A percentile compares a stretch with the other conserved stretches of the same genome.
These are phyloP conservation scores for Saccharomyces hybrid DNA, from an alignment of 1,139 yeast species.

Conservation along the genomic window DNA sequence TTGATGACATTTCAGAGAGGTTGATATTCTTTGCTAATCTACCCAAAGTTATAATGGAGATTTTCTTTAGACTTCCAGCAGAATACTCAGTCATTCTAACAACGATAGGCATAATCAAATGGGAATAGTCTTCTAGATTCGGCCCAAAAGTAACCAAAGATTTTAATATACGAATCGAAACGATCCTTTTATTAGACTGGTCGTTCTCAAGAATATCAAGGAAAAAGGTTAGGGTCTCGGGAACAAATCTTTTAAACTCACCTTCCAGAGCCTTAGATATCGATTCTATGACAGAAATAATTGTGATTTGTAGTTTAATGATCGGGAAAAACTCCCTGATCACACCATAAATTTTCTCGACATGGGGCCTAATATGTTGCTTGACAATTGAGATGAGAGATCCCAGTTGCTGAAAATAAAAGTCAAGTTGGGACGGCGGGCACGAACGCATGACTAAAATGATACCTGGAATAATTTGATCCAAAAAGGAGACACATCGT, in stretches of 20 bases:
- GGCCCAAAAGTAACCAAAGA: slow-evolving; percentile 87
- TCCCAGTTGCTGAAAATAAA: slow-evolving; percentile 83
- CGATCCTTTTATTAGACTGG: slow-evolving; percentile 51
- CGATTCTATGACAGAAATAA: slow-evolving; percentile 73
- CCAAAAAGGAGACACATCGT: slow-evolving; percentile 79
- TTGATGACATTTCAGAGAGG: slow-evolving; percentile 80
- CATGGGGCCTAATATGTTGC: slow-evolving; percentile 80
- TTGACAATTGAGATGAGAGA: slow-evolving; percentile 75
- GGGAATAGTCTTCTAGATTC: slow-evolving; percentile 82
- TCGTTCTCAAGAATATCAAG: slow-evolving; percentile 76
- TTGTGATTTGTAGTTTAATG: slow-evolving; percentile 65
- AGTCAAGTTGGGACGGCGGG: slow-evolving; percentile 74
- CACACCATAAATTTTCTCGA: slow-evolving; percentile 68
- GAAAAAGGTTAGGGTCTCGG: slow-evolving; percentile 68
- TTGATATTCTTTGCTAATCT: slow-evolving; percentile 67
- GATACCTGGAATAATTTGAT: slow-evolving; percentile 83
- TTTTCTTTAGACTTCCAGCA: slow-evolving; percentile 48
- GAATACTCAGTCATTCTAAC: slow-evolving; percentile 75
- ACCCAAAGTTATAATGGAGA: slow-evolving; percentile 82
- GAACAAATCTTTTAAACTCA: slow-evolving; percentile 79
- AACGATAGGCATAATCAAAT: slow-evolving; percentile 75
- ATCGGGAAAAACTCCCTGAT: slow-evolving; percentile 68
- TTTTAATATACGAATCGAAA: slow-evolving; percentile 70
- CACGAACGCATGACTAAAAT: slow-evolving; percentile 79
- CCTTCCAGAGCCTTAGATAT: slow-evolving; percentile 84